Evolutionary conservation across 805 yeast species (phyloP).

Genomic region (Torulaspora microellipsoides): DNA sequence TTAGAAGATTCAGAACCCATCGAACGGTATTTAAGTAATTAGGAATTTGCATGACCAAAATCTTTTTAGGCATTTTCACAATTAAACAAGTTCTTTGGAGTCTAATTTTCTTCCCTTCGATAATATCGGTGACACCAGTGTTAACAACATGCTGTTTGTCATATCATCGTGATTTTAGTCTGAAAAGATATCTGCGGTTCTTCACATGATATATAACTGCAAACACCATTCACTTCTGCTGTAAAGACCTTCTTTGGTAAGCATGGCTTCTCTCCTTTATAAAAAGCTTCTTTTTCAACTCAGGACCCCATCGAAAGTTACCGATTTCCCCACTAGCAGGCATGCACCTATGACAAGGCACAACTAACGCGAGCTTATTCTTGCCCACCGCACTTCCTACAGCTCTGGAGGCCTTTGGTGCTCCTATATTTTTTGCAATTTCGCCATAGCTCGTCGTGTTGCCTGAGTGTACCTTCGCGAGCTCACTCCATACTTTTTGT

Average conservation of each 20-base stretch:
- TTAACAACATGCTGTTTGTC: no score
- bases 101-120: no score
- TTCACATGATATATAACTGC: no score
- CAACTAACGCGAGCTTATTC: constrained; percentile 37
- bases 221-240: no score
- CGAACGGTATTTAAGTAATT: no score
- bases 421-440: constrained; percentile 33
- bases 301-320: constrained; percentile 40
- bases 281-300: constrained; percentile 31
- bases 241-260: neutral
- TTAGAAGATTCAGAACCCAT: no score
- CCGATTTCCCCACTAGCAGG: constrained; percentile 32
- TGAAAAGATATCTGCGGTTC: no score
- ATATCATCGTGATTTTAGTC: no score
- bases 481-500: constrained; percentile 37
- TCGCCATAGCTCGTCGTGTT: constrained; percentile 32
- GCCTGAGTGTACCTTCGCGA: constrained; percentile 32
- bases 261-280: constrained; percentile 3
- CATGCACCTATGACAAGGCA: constrained; percentile 44
- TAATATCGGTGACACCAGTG: no score
- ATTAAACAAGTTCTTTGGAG: no score
- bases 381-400: constrained; percentile 41
- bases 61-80: no score
- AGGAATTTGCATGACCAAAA: no score
- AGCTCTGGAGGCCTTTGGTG: constrained; percentile 35